Percentiles rank a stretch among this genome's conserved stretches.
These are phyloP conservation scores for Solanum chiquidenum DNA, from an alignment of 257 asterid genomes.

Conservation along the genomic window DNA sequence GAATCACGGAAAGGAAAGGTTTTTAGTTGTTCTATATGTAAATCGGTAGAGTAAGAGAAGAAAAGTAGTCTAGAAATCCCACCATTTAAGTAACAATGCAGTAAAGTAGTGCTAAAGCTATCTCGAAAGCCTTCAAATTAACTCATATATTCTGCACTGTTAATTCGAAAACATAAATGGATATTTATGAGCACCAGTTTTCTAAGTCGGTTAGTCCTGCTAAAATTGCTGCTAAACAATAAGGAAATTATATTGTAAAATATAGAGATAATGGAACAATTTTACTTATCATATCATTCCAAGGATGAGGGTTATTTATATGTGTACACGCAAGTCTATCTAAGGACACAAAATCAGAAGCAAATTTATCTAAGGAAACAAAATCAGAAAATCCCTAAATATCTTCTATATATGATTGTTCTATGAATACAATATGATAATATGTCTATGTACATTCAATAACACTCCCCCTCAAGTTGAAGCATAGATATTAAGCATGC, in stretches of 20 bases:
- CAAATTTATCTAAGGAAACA: neutral
- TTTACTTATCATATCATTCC: too few relatives aligned
- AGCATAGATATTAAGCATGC: neutral
- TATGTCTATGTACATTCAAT: neutral
- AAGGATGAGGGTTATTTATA: too few relatives aligned
- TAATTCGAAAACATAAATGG: neutral
- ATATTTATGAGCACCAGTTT: neutral
- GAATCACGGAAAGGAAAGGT: neutral
- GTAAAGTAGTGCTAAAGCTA: neutral
- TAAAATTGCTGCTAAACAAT: neutral
- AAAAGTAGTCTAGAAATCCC: neutral
- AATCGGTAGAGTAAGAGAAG: neutral
- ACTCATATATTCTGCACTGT: neutral
- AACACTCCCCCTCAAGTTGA: neutral
- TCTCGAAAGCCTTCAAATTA: neutral
- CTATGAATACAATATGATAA: neutral
- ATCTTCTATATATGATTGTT: neutral
- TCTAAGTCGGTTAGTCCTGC: neutral
- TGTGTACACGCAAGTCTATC: neutral
- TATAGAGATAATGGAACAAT: too few relatives aligned
- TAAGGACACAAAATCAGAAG: too few relatives aligned
- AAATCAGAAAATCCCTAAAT: neutral
- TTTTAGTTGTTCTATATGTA: neutral
- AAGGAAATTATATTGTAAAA: neutral
- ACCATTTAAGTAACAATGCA: neutral